Conservation (phyloP, 1,284 basidiomycete genomes). For the Prillingera fragicola region DNA sequence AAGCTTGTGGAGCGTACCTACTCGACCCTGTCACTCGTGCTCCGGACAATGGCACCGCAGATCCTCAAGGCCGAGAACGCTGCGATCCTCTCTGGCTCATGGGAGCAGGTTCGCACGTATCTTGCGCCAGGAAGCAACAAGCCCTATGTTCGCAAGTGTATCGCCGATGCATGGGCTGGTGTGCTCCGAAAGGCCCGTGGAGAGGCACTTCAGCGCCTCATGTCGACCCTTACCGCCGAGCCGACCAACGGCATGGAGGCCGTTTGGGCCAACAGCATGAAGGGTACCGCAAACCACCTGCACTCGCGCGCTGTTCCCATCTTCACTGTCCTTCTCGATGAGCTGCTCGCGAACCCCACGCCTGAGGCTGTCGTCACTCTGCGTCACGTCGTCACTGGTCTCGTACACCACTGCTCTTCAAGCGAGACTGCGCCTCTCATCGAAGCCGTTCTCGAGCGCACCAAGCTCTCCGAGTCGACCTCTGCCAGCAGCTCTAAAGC, state of each 20-base stretch:
- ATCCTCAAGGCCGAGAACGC: slow-evolving; percentile 31
- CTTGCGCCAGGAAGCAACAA: slow-evolving; percentile 33
- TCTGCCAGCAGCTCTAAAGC: slow-evolving; percentile 15
- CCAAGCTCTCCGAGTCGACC: slow-evolving; percentile 12
- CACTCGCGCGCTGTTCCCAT: slow-evolving; percentile 68
- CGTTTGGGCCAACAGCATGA: slow-evolving; percentile 35
- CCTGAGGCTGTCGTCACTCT: slow-evolving; percentile 47
- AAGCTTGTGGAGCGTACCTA: slow-evolving; percentile 44
- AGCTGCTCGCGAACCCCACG: slow-evolving; percentile 22
- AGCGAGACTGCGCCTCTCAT: slow-evolving; percentile 60
- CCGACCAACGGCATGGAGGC: slow-evolving; percentile 35
- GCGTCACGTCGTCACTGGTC: slow-evolving; percentile 58
- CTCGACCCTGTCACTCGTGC: slow-evolving; percentile 42
- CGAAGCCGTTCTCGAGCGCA: slow-evolving; percentile 47
- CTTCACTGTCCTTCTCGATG: slow-evolving; percentile 53
- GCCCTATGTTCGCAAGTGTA: slow-evolving; percentile 43
- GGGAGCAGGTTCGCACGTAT: slow-evolving; percentile 35
- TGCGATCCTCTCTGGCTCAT: slow-evolving; percentile 23
- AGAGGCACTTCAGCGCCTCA: slow-evolving; percentile 29
- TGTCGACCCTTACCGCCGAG: slow-evolving; percentile 31
- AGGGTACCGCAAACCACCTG: slow-evolving; percentile 63
- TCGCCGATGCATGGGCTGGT: slow-evolving; percentile 46
- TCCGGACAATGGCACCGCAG: slow-evolving; percentile 35
- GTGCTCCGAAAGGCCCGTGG: slow-evolving; percentile 41
- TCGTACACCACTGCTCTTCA: slow-evolving; percentile 69